Evolutionary conservation across 2,329 filamentous ascomycete genomes (phyloP).

Genomic region (Rutstroemia sydowiana): DNA sequence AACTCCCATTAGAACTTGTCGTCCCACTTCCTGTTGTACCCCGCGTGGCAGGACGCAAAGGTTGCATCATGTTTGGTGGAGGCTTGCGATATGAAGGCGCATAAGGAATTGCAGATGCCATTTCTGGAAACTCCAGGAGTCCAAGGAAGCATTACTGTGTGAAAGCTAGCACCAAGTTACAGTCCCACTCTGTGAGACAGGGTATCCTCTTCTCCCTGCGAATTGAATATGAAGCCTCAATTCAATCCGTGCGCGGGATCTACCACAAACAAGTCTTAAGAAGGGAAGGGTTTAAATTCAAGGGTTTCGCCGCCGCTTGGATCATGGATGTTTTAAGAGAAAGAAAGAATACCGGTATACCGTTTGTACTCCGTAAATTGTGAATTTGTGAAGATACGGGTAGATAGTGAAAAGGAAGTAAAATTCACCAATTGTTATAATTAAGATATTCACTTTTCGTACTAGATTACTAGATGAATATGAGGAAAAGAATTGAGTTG

Average conservation of each 20-base stretch:
- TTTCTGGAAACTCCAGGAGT: constrained; percentile 3
- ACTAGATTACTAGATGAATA: no score
- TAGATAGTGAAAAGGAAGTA: no score
- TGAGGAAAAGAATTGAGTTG: no score
- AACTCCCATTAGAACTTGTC: constrained; percentile 27
- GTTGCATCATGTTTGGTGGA: constrained; percentile 16
- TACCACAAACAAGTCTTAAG: neutral
- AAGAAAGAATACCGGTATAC: no score
- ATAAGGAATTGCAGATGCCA: constrained; percentile 16
- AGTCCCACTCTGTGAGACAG: constrained; percentile 8
- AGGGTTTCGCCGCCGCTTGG: constrained; percentile 1
- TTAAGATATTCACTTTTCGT: no score
- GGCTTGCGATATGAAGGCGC: constrained; percentile 15
- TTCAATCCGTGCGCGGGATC: constrained; percentile 7
- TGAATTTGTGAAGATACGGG: no score
- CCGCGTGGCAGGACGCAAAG: constrained; percentile 22
- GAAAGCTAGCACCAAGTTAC: constrained; percentile 6
- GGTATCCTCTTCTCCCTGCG: no score
- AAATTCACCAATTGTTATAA: no score
- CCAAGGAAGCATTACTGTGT: constrained; percentile 12
- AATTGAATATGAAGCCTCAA: constrained; percentile 6
- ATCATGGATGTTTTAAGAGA: neutral
- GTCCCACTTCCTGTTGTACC: constrained; percentile 20
- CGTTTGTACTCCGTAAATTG: no score
- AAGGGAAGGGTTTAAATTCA: neutral